Evolutionary conservation across 2,329 filamentous ascomycete genomes (phyloP).

Genomic region (Bisporella sp.): DNA sequence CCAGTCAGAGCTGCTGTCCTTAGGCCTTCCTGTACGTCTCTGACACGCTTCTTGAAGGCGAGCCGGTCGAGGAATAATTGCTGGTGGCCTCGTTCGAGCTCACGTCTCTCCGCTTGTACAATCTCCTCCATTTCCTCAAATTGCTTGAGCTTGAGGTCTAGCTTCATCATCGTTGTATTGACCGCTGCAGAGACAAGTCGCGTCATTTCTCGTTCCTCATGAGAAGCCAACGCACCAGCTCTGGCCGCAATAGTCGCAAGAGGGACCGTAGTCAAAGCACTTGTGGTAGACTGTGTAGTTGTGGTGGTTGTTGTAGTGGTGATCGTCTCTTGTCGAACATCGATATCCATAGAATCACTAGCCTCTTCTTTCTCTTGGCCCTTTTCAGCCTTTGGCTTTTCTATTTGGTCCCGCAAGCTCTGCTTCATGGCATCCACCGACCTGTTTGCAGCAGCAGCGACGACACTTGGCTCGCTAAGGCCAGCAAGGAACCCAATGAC

Average conservation of each 20-base stretch:
- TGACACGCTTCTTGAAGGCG: constrained; percentile 80
- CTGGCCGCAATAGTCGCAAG: constrained; percentile 82
- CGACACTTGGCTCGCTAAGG: constrained; percentile 81
- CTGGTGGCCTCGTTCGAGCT: constrained; percentile 85
- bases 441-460: constrained; percentile 82
- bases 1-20: constrained; percentile 38
- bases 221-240: constrained; percentile 80
- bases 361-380: constrained; percentile 50
- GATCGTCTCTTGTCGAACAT: constrained; percentile 39
- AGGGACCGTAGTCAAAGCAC: constrained; percentile 65
- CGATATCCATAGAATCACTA: constrained; percentile 58
- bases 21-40: constrained; percentile 74
- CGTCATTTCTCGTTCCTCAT: constrained; percentile 95
- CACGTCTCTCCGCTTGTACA: constrained; percentile 83
- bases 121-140: constrained; percentile 95
- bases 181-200: constrained; percentile 86
- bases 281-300: constrained; percentile 39
- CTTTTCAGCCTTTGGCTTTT: constrained; percentile 52
- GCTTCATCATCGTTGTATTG: constrained; percentile 90
- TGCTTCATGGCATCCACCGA: constrained; percentile 82
- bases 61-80: constrained; percentile 90
- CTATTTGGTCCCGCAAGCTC: constrained; percentile 70
- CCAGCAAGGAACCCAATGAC: constrained; percentile 92
- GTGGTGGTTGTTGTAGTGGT: constrained; percentile 41
- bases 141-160: constrained; percentile 91